Evolutionary conservation across 331 rosid species (phyloP).

Genomic region (Prunus yedoensis): DNA sequence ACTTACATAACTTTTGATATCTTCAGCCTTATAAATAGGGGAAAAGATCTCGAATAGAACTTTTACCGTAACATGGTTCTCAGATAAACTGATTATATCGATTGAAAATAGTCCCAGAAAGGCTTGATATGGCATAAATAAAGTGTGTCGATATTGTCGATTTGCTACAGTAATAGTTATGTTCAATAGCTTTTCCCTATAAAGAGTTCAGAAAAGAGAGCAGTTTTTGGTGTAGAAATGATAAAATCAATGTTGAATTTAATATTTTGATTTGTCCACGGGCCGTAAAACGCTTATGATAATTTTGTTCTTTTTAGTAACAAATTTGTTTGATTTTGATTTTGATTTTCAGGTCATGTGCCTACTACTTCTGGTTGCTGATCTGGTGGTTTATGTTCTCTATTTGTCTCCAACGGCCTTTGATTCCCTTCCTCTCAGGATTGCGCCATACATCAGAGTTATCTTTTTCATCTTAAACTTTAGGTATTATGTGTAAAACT

Average conservation of each 20-base stretch:
- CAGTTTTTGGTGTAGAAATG: not conserved
- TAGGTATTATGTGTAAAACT: conserved; percentile 48
- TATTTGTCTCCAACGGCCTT: conserved; percentile 71
- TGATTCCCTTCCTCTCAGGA: conserved; percentile 78
- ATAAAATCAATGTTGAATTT: not conserved
- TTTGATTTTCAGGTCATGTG: conserved; percentile 58
- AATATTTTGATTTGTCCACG: not conserved
- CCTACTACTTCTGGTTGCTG: conserved; percentile 68
- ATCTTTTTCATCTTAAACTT: conserved; percentile 75
- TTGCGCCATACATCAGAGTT: conserved; percentile 92
- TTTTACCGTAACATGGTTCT: no score
- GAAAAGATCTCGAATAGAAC: no score
- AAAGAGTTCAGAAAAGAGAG: not conserved
- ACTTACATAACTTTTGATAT: not conserved
- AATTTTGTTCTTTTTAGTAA: not conserved
- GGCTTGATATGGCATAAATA: no score
- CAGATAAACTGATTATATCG: no score
- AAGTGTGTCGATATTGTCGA: no score
- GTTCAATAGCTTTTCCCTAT: no score
- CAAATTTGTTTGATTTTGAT: not conserved
- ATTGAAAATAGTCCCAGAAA: no score
- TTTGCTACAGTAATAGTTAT: no score
- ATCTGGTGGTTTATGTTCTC: conserved; percentile 62
- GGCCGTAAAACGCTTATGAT: not conserved
- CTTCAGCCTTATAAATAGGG: not conserved